Percentiles rank a stretch among this genome's conserved stretches.
phyloP scores from a whole-genome alignment of 306 rosid species.

The Cicer cuneatum region DNA sequence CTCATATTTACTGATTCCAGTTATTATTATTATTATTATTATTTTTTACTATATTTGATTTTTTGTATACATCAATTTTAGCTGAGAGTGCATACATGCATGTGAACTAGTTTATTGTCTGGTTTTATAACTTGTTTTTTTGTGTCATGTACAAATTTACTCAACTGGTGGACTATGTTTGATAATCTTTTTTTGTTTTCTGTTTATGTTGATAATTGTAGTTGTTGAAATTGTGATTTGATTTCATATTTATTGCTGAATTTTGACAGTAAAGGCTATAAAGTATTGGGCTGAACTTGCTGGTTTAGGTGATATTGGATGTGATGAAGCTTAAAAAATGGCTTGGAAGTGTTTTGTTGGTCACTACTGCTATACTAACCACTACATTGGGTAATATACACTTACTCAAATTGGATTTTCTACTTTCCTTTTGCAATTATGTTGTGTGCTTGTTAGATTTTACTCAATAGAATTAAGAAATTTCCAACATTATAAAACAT shows the following conservation, averaged over 20 bases:
- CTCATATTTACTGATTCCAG: background rate
- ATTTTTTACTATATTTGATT: conserved; percentile 21
- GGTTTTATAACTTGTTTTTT: background rate
- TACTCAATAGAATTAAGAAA: background rate
- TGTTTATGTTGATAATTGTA: conserved; percentile 9
- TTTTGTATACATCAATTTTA: conserved; percentile 5
- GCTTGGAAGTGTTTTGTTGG: conserved; percentile 56
- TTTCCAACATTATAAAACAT: background rate
- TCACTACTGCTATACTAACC: conserved; percentile 57
- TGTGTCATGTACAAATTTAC: background rate
- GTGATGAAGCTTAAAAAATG: conserved; percentile 63
- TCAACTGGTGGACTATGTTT: background rate
- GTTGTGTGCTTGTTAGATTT: conserved; percentile 5
- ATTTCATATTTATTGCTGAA: conserved; percentile 35
- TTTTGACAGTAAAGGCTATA: conserved; percentile 46
- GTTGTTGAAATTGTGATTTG: conserved; percentile 43
- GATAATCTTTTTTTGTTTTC: background rate
- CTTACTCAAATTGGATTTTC: background rate
- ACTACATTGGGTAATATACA: conserved; percentile 60
- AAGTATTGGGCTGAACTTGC: conserved; percentile 40
- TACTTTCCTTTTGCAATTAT: conserved; percentile 3
- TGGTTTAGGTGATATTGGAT: conserved; percentile 46
- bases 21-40: background rate
- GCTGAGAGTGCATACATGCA: background rate
- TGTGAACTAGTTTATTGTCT: background rate